These are phyloP conservation scores for Fraxinus cuspidata DNA, from an alignment of 257 asterid species.

Conservation along the genomic window DNA sequence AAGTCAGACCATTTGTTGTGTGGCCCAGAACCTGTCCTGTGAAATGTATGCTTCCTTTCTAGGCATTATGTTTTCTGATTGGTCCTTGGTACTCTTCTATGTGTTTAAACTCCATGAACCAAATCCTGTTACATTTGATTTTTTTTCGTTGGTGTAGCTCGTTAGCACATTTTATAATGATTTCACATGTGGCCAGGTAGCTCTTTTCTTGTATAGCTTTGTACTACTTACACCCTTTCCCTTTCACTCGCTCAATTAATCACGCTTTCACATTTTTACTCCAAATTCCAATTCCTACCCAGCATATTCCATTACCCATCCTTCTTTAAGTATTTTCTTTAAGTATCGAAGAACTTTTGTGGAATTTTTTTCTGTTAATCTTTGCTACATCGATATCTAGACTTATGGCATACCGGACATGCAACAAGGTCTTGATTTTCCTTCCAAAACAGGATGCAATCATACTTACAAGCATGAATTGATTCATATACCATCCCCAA, in stretches of 20 bases:
- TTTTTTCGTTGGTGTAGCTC: too few species aligned
- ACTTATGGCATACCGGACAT: neutral
- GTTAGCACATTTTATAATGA: too few species aligned
- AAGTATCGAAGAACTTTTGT: neutral
- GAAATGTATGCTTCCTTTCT: too few species aligned
- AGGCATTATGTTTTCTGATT: too few species aligned
- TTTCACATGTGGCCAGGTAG: conserved; percentile 34
- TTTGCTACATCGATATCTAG: neutral
- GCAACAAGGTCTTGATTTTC: neutral
- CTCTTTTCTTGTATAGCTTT: conserved; percentile 27
- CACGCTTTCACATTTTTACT: conserved; percentile 9
- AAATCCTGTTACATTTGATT: too few species aligned
- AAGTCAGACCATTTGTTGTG: too few species aligned
- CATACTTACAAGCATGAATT: neutral
- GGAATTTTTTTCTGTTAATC: neutral
- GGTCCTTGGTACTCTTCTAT: too few species aligned
- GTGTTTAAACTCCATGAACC: too few species aligned
- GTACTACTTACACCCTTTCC: neutral
- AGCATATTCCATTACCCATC: conserved; percentile 2
- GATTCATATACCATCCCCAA: neutral
- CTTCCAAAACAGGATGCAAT: neutral
- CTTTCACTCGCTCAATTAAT: neutral
- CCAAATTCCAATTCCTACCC: conserved; percentile 7
- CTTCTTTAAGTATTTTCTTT: too few species aligned
- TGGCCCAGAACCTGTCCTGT: too few species aligned